phyloP scores from a whole-genome alignment of 164 flowering plant genomes.

The Liriodendron chinense region DNA sequence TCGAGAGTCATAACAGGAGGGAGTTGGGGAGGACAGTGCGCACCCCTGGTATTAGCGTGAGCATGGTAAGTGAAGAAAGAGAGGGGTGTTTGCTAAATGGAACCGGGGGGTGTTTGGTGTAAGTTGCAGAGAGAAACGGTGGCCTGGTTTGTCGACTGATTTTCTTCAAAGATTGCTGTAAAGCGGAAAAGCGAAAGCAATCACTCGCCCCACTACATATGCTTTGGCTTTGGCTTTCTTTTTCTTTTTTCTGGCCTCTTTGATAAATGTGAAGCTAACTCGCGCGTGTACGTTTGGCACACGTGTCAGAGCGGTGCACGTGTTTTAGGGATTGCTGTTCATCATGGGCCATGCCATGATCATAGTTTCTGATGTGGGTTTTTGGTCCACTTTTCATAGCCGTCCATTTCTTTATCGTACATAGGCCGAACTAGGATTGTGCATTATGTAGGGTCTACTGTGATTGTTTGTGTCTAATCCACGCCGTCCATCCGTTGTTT shows the following conservation, averaged over 20 bases:
- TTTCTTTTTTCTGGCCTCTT: not conserved
- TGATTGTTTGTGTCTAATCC: no score
- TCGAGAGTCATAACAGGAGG: conserved; percentile 22
- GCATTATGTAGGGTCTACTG: no score
- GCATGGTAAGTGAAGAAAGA: not conserved
- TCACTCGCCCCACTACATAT: conserved; percentile 3
- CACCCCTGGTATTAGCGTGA: conserved; percentile 16
- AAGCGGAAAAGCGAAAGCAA: conserved; percentile 23
- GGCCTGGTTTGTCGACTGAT: conserved; percentile 1
- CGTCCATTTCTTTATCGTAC: no score
- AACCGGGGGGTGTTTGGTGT: not conserved
- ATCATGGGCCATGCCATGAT: not conserved
- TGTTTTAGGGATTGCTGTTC: not conserved
- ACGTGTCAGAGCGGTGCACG: not conserved
- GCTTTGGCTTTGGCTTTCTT: not conserved
- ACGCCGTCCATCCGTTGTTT: no score
- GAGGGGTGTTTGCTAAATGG: not conserved
- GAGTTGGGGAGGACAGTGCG: conserved; percentile 5
- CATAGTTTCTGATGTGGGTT: not conserved
- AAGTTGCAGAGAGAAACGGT: not conserved
- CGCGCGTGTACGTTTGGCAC: not conserved
- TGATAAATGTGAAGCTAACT: not conserved
- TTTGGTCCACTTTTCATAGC: not conserved
- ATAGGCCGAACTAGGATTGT: no score
- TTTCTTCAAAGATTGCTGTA: conserved; percentile 29